Percentiles rank a stretch among this genome's conserved stretches.
phyloP scores from a whole-genome alignment of 257 asterid species.

The Coffea canephora region DNA sequence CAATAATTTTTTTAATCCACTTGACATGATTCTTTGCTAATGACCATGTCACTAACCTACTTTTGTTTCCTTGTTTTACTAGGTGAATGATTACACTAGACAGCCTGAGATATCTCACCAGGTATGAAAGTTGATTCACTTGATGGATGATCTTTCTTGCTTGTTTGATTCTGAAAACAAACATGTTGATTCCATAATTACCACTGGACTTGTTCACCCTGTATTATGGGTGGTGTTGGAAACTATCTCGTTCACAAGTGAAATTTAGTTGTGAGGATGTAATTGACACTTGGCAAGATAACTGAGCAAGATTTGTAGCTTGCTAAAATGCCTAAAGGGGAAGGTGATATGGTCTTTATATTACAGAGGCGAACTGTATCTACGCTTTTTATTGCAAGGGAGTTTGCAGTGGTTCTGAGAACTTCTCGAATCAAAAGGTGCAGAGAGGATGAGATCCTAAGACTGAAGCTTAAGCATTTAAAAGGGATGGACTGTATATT shows the following conservation, averaged over 20 bases:
- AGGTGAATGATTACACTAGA: conserved; percentile 70
- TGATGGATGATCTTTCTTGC: conserved; percentile 3
- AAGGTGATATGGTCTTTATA: neutral
- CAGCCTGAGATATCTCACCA: conserved; percentile 82
- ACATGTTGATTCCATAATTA: neutral
- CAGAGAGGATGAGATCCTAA: neutral
- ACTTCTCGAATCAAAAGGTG: neutral
- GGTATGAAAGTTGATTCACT: conserved; percentile 44
- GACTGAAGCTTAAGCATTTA: too few species aligned
- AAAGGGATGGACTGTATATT: too few species aligned
- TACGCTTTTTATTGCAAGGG: neutral
- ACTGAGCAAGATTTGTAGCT: neutral
- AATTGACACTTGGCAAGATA: neutral
- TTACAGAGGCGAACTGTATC: neutral
- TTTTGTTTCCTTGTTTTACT: conserved; percentile 22
- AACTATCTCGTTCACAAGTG: neutral
- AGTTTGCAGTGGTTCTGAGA: neutral
- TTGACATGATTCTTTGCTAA: neutral
- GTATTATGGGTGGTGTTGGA: neutral
- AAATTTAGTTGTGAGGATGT: neutral
- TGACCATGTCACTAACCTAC: neutral
- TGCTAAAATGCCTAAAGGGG: neutral
- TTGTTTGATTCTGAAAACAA: conserved; percentile 5
- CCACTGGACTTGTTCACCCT: neutral
- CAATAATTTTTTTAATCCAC: neutral